Base-by-base conservation (phyloP, 2,329 filamentous ascomycete genomes). In the Lithohypha guttulata region DNA sequence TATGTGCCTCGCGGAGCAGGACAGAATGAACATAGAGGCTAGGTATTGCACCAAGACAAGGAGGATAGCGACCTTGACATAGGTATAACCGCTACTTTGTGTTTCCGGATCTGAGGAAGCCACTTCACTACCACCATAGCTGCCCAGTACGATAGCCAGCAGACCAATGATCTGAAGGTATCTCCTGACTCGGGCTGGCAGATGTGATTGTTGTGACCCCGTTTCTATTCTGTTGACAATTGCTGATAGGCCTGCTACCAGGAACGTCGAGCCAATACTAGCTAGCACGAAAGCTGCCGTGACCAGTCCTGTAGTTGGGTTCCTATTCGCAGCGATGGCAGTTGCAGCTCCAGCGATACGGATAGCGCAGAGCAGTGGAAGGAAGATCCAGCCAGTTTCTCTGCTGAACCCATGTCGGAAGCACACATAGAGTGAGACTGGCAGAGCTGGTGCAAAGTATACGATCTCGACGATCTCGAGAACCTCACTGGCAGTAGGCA, bases 321-420 rank as follows among this genome's bases (percentile, higher is more conserved):
- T 45, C 35, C 51, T 53, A 47, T 70, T 67, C 4, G 68, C 66
- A 15, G 66, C 60, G 4, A 77, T 64, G 44, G 72, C 59, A 42
- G 71, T 61, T 28, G 61, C 49, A 5, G 65, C 58, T 26, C 71
- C 73, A 14, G 71, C 50, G 31, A 75, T 61, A 26, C 73, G 69
- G 9, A 66, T 55, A 4, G 73, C 44, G 20, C 64, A 66, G 51
- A 79, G 70, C 21, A 73, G 49, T 31, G 70, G 50, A 5, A 76
- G 59, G 51, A 69, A 74, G 9, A 70, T 48, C 66, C 71, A 77
- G 28, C 71, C 73, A 1, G 64, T 58, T 41, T 58, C 64, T 29
- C 59, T 60, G 3, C 55, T 49, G 30, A 62, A 53, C 20, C 62
- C 62, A 51, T 64, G 62, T 13, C 54, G 57, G 23, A 41, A 44